A percentile compares a stretch with the other conserved stretches of the same genome.
phyloP scores from a whole-genome alignment of 495 filamentous ascomycete species.

The Aspergillus indologenus region DNA sequence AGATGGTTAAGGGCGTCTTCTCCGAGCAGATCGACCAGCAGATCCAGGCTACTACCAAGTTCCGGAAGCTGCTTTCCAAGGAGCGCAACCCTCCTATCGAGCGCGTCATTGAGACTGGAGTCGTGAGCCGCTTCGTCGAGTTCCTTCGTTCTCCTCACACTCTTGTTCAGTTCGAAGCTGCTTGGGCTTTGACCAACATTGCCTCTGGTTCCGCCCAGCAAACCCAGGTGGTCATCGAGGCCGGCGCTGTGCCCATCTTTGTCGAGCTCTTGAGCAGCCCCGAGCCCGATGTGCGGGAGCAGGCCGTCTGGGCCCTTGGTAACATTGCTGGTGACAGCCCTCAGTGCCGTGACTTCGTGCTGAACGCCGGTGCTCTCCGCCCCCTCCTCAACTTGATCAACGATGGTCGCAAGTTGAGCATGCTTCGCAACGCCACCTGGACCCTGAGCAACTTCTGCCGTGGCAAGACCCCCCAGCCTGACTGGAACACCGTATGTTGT shows the following conservation, averaged over 20 bases:
- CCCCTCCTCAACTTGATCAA: conserved; percentile 86
- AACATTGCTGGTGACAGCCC: conserved; percentile 99
- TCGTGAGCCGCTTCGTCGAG: conserved; percentile 95
- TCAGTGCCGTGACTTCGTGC: conserved; percentile 91
- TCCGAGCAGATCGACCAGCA: conserved; percentile 97
- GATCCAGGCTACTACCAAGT: conserved; percentile 98
- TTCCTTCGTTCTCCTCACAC: conserved; percentile 98
- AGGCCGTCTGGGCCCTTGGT: conserved; percentile 97
- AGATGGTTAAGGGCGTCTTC: conserved; percentile 97
- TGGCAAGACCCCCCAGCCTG: conserved; percentile 98
- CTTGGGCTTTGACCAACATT: conserved; percentile 99
- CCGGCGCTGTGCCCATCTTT: conserved; percentile 97
- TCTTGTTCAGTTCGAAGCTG: conserved; percentile 97
- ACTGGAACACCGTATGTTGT: conserved; percentile 81
- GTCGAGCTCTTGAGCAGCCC: conserved; percentile 92
- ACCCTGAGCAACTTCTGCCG: conserved; percentile 99
- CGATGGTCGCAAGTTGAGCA: conserved; percentile 98
- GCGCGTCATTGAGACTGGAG: conserved; percentile 97
- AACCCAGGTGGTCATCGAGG: conserved; percentile 98
- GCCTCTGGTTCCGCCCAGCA: conserved; percentile 95
- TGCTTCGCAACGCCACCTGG: conserved; percentile 99
- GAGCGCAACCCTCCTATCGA: conserved; percentile 99
- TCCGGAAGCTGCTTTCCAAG: conserved; percentile 95
- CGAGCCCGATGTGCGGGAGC: conserved; percentile 97
- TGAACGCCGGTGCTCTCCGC: conserved; percentile 83